Evolutionary conservation across 108 stramenopile species (phyloP).

Genomic region (Craspedostauros australis): DNA sequence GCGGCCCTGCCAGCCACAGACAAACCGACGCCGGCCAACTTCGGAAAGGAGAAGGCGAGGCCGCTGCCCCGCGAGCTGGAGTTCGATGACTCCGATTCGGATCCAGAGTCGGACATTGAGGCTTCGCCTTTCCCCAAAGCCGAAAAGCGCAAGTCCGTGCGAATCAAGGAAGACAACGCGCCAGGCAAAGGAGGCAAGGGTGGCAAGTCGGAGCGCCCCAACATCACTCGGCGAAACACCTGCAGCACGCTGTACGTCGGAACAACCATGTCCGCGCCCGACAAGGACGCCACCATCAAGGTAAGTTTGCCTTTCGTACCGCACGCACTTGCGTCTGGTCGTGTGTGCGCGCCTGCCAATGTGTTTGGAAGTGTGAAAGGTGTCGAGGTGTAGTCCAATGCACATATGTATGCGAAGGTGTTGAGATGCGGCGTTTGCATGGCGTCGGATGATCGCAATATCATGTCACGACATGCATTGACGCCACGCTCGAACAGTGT

Average conservation of each 20-base stretch:
- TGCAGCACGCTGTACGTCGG: constrained; percentile 87
- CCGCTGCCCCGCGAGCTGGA: constrained; percentile 24
- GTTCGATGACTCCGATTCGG: constrained; percentile 22
- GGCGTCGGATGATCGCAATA: neutral
- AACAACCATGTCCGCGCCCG: constrained; percentile 86
- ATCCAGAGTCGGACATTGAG: no score
- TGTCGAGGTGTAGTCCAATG: no score
- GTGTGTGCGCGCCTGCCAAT: no score
- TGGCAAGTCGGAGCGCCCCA: constrained; percentile 21
- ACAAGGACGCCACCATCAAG: constrained; percentile 93
- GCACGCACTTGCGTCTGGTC: no score
- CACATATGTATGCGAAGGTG: no score
- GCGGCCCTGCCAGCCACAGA: neutral
- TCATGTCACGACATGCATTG: no score
- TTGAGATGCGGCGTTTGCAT: no score
- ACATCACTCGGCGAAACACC: constrained; percentile 70
- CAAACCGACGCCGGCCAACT: no score
- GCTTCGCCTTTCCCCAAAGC: no score
- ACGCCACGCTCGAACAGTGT: no score
- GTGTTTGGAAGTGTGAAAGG: no score
- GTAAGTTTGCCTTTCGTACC: constrained; percentile 26
- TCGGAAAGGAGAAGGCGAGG: no score
- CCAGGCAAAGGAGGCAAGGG: constrained; percentile 1
- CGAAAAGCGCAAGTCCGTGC: neutral
- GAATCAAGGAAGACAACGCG: constrained; percentile 1